Percentiles rank a stretch among this genome's conserved stretches.
phyloP scores from a whole-genome alignment of 2,329 filamentous ascomycete genomes.

The Colletotrichum horii region DNA sequence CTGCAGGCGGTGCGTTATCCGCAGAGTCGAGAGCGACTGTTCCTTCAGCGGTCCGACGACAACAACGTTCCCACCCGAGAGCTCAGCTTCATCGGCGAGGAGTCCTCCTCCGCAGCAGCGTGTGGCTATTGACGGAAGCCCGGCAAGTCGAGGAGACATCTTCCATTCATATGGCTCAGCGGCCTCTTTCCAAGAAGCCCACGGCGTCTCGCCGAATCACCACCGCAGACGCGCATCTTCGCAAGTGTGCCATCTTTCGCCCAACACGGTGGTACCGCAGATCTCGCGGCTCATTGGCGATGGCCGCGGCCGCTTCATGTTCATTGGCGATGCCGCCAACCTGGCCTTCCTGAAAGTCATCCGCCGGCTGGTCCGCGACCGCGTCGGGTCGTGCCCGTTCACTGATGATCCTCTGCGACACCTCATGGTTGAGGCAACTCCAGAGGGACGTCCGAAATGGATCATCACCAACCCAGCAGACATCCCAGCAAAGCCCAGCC shows the following conservation, averaged over 20 bases:
- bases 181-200: not conserved
- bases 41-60: conserved; percentile 13
- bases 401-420: conserved; percentile 38
- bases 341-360: conserved; percentile 38
- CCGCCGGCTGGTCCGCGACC: conserved; percentile 33
- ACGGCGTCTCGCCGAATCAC: not conserved
- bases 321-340: conserved; percentile 40
- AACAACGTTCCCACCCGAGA: not conserved
- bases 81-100: not conserved
- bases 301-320: conserved; percentile 37
- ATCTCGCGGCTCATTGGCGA: conserved; percentile 36
- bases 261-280: conserved; percentile 22
- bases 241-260: conserved; percentile 5
- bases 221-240: not conserved
- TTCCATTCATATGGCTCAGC: not conserved
- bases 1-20: conserved; percentile 28
- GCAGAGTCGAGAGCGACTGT: conserved; percentile 27
- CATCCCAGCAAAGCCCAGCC: conserved; percentile 23
- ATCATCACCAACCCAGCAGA: conserved; percentile 22
- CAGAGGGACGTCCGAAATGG: conserved; percentile 31
- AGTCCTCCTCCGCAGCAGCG: not conserved
- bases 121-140: not conserved
- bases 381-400: conserved; percentile 34
- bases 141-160: not conserved
- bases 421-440: conserved; percentile 36